Conservation (phyloP, 306 rosid genomes). For the Vigna unguiculata region DNA sequence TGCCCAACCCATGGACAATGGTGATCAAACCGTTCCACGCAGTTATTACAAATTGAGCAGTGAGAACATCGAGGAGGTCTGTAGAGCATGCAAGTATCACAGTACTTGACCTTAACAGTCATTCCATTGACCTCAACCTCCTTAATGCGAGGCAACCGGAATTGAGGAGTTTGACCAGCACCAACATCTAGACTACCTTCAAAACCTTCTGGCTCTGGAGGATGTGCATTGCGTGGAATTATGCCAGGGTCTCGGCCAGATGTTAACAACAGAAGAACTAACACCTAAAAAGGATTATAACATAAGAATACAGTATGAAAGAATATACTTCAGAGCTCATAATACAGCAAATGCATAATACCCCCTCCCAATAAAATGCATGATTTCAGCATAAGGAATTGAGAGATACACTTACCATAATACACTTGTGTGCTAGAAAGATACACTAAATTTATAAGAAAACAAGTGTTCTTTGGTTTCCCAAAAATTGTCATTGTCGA, state of each 20-base stretch:
- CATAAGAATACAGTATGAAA: conserved; percentile 27
- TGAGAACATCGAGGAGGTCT: conserved; percentile 99
- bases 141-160: conserved; percentile 86
- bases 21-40: conserved; percentile 93
- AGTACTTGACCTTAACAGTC: conserved; percentile 79
- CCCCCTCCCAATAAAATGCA: background rate
- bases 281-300: conserved; percentile 59
- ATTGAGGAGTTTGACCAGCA: conserved; percentile 89
- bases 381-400: too few relatives aligned
- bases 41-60: conserved; percentile 97
- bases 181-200: conserved; percentile 79
- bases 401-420: too few relatives aligned
- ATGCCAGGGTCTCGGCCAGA: conserved; percentile 99
- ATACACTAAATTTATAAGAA: too few relatives aligned
- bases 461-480: too few relatives aligned
- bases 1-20: conserved; percentile 99
- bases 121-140: conserved; percentile 90
- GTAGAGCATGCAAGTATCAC: conserved; percentile 99
- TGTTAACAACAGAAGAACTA: conserved; percentile 80
- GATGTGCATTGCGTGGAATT: conserved; percentile 93
- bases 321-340: background rate
- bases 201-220: conserved; percentile 91
- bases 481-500: too few relatives aligned
- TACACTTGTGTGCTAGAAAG: too few relatives aligned
- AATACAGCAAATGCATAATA: conserved; percentile 7